Evolutionary conservation across 2,329 filamentous ascomycete species (phyloP).

Genomic region (Boeremia lycopersici): DNA sequence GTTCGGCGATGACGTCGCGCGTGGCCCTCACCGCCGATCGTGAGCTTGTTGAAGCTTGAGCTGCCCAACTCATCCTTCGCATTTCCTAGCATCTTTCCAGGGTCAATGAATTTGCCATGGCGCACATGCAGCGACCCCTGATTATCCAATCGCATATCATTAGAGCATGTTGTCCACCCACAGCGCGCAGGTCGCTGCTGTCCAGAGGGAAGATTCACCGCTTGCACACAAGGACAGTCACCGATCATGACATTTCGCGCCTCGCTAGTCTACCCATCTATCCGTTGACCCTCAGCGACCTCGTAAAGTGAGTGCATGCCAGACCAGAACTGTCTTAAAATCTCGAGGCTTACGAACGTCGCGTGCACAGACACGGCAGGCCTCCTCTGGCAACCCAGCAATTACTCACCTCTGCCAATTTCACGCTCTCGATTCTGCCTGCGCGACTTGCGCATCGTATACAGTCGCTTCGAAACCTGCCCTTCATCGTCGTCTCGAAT

Average conservation of each 20-base stretch:
- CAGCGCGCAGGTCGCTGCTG: slow-evolving; percentile 25
- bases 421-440: slow-evolving; percentile 89
- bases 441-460: slow-evolving; percentile 93
- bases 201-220: slow-evolving; percentile 20
- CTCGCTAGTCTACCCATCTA: slow-evolving; percentile 81
- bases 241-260: slow-evolving; percentile 76
- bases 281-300: slow-evolving; percentile 81
- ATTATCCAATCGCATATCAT: slow-evolving; percentile 47
- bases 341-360: slow-evolving; percentile 15
- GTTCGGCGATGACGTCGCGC: not conserved
- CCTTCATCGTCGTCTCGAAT: slow-evolving; percentile 98
- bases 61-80: not conserved
- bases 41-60: slow-evolving; percentile 16
- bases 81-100: not conserved
- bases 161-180: slow-evolving; percentile 40
- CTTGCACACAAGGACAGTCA: slow-evolving; percentile 53
- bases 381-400: slow-evolving; percentile 82
- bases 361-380: slow-evolving; percentile 67
- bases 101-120: slow-evolving; percentile 24
- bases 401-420: slow-evolving; percentile 89
- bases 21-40: slow-evolving; percentile 3
- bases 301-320: slow-evolving; percentile 72
- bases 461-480: slow-evolving; percentile 88
- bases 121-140: slow-evolving; percentile 42
- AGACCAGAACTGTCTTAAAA: not conserved